Base-by-base conservation (phyloP, 495 filamentous ascomycete species). In the Penicillium roqueforti region DNA sequence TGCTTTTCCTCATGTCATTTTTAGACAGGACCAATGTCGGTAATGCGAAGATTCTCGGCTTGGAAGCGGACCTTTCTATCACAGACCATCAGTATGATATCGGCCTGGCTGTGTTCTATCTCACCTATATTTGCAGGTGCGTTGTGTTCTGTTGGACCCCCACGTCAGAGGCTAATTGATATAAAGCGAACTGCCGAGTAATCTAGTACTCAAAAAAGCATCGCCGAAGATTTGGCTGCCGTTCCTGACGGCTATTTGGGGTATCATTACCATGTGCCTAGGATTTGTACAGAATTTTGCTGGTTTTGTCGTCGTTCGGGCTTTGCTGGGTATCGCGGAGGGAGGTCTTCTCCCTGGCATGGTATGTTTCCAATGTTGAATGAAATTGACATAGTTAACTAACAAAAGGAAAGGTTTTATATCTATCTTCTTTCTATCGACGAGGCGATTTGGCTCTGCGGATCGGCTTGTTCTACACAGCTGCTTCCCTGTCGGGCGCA, bases 401-500 rank as follows among this genome's bases (percentile, higher is more conserved):
- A 25, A 34, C 40, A 41, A 23, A 7, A 26, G 6, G 9, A 19
- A 26, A 77, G 74, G 68, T 79, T 0, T 83, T 90, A 47, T 87
- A 90, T 55, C 73, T 91, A 18, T 89, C 87, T 1, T 83, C 81
- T 59, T 92, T 89, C 80, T 91, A 90, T 55, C 71, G 75, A 58
- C 68, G 83, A 13, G 79, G 81, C 48, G 86, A 89, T 61, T 75
- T 83, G 43, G 87, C 89, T 51, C 74, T 80, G 40, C 81, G 88
- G n/a, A 82, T 85, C 60, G 87, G 86, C 22, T 68, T 86, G 48
- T 92, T 91, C 66, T 90, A 88, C 73, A 83, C 81, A n/a, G 80
- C 85, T 3, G 86, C 85, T 1, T 83, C 80, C 18, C 60, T 89
- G 32, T 85, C 86, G 3, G 86, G 86, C 25, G 87, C 85, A 1